Conservation (phyloP, 2,329 filamentous ascomycete genomes). For the Cladophialophora immunda region DNA sequence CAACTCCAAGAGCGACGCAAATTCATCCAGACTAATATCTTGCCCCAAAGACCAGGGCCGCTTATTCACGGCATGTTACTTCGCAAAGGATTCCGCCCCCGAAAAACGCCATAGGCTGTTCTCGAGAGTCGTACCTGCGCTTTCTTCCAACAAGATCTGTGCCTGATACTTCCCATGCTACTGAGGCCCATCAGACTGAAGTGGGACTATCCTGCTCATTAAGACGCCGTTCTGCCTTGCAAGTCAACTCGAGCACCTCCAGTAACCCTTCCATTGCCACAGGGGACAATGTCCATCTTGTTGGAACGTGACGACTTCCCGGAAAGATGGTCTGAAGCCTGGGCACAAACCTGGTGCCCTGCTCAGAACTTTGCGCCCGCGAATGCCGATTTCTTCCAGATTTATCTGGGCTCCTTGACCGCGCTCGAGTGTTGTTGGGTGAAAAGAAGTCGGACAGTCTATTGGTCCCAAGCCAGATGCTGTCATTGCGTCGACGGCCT, state of each 20-base stretch:
- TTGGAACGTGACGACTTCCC: neutral
- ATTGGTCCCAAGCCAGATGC: constrained; percentile 38
- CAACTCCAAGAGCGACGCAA: neutral
- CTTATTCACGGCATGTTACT: constrained; percentile 17
- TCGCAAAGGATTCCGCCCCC: neutral
- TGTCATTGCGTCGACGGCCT: constrained; percentile 38
- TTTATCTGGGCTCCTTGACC: constrained; percentile 33
- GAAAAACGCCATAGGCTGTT: neutral
- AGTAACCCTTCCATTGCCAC: constrained; percentile 3
- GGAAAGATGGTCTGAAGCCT: constrained; percentile 18
- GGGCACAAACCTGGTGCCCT: constrained; percentile 14
- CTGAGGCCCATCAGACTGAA: neutral
- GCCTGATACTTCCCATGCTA: neutral
- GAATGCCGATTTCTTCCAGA: constrained; percentile 7
- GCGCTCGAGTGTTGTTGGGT: constrained; percentile 19
- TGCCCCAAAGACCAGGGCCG: neutral
- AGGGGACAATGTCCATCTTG: neutral
- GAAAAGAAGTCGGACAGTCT: constrained; percentile 21
- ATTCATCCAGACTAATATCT: neutral
- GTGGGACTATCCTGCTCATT: neutral
- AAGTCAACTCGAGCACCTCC: neutral
- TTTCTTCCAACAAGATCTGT: neutral
- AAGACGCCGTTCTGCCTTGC: neutral
- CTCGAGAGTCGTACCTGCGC: neutral
- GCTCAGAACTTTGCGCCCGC: constrained; percentile 21